Evolutionary conservation across 148 eudicot species (phyloP).

Genomic region (Dianthus caryophyllus): DNA sequence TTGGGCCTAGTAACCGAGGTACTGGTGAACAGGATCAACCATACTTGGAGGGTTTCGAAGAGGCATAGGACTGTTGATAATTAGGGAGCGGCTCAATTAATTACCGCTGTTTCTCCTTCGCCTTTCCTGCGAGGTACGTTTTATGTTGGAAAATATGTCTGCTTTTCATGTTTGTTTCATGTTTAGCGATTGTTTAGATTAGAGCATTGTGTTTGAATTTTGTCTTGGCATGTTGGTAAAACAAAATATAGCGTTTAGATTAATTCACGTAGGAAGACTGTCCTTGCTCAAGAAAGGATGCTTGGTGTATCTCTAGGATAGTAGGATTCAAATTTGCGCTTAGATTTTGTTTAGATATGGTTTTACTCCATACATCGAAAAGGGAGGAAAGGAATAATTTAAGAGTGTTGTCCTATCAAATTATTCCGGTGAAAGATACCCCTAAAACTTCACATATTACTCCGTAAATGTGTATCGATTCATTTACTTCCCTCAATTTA

Average conservation of each 20-base stretch:
- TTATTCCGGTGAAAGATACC: no score
- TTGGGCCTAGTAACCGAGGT: constrained; percentile 45
- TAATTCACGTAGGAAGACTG: constrained; percentile 3
- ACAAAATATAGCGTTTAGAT: constrained; percentile 2
- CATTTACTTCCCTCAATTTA: no score
- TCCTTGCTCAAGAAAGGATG: constrained; percentile 5
- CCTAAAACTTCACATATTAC: no score
- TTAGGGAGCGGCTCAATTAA: constrained; percentile 17
- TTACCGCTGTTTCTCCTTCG: constrained; percentile 15
- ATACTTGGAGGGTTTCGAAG: constrained; percentile 30
- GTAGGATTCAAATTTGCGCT: not conserved
- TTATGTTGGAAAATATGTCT: not conserved
- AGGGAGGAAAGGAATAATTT: not conserved
- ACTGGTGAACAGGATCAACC: constrained; percentile 28
- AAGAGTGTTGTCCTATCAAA: not conserved
- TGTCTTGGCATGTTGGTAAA: constrained; percentile 14
- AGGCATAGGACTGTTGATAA: constrained; percentile 26
- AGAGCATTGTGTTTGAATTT: constrained; percentile 7
- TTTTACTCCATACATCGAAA: no score
- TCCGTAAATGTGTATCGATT: no score
- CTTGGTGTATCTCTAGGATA: not conserved
- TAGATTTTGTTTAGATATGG: not conserved
- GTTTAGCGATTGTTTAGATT: constrained; percentile 13
- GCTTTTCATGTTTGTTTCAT: constrained; percentile 16
- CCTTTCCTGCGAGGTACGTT: constrained; percentile 25